These are phyloP conservation scores for Mycena metata DNA, from an alignment of 768 basidiomycete genomes.

Conservation along the genomic window DNA sequence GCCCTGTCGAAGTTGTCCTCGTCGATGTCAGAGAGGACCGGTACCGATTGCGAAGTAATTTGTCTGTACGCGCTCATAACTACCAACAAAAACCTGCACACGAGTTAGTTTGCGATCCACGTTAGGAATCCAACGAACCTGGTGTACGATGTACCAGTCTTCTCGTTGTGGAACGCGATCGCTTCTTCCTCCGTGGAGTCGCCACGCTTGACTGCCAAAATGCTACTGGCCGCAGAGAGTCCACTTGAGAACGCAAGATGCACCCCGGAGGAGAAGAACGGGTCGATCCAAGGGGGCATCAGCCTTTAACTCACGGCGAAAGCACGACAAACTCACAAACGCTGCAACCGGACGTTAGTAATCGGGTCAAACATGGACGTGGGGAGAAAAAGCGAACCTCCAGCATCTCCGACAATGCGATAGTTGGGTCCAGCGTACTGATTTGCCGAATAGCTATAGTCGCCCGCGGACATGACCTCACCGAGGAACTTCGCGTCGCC, in stretches of 20 bases:
- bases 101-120: not conserved
- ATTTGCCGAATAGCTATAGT: constrained; percentile 22
- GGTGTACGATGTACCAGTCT: constrained; percentile 52
- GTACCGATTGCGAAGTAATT: constrained; percentile 55
- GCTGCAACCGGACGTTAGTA: not conserved
- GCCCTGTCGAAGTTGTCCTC: constrained; percentile 64
- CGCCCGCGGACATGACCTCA: constrained; percentile 10
- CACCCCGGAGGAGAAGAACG: constrained; percentile 40
- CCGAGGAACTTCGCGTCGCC: not conserved
- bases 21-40: constrained; percentile 57
- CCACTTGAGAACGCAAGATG: constrained; percentile 43
- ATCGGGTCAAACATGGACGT: not conserved
- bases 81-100: constrained; percentile 57
- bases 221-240: constrained; percentile 52
- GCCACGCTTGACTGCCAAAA: constrained; percentile 50
- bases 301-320: not conserved
- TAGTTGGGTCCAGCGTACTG: constrained; percentile 19
- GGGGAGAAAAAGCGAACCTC: not conserved
- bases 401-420: constrained; percentile 27
- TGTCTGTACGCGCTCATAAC: constrained; percentile 64
- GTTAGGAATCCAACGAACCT: constrained; percentile 38
- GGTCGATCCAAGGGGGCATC: constrained; percentile 11
- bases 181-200: constrained; percentile 48
- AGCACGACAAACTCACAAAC: constrained; percentile 6
- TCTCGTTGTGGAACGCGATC: constrained; percentile 48